Evolutionary conservation across 2,329 filamentous ascomycete genomes (phyloP).

Genomic region (Annulohypoxylon truncatum): DNA sequence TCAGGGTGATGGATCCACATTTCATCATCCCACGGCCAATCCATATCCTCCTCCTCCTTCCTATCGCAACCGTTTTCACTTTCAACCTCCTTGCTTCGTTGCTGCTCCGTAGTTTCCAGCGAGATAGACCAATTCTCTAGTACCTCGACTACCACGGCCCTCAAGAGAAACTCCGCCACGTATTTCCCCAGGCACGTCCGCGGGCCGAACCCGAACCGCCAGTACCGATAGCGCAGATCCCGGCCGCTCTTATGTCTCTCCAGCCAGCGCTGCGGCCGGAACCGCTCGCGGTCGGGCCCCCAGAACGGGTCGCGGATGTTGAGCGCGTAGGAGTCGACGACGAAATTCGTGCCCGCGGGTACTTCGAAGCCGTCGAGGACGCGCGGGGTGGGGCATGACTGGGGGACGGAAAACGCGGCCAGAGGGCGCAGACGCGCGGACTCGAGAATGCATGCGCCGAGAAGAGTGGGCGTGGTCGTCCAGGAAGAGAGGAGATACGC

Average conservation of each 20-base stretch:
- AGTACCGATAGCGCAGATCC: conserved; percentile 53
- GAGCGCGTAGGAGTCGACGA: conserved; percentile 58
- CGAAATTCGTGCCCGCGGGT: conserved; percentile 54
- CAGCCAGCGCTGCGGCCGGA: conserved; percentile 51
- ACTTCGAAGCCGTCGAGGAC: conserved; percentile 51
- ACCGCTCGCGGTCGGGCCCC: conserved; percentile 52
- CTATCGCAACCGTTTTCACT: no score
- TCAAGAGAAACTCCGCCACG: conserved; percentile 53
- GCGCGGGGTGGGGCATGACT: conserved; percentile 53
- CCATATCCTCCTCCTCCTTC: conserved; percentile 2
- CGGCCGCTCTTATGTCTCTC: not conserved
- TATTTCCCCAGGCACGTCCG: conserved; percentile 58
- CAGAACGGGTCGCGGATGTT: conserved; percentile 55
- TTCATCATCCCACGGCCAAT: conserved; percentile 17
- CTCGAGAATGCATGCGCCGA: conserved; percentile 55
- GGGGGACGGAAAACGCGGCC: conserved; percentile 56
- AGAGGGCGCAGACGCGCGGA: conserved; percentile 54
- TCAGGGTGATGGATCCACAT: conserved; percentile 12
- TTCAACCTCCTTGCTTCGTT: not conserved
- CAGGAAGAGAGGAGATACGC: conserved; percentile 14
- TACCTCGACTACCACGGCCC: not conserved
- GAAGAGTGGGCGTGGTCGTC: conserved; percentile 21
- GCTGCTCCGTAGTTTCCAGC: not conserved
- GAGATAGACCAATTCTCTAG: not conserved
- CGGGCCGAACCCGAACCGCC: conserved; percentile 60